A percentile compares a stretch with the other conserved stretches of the same genome.
Evolutionary conservation across 768 basidiomycete genomes (phyloP).

Genomic region (Boletus patriciae): DNA sequence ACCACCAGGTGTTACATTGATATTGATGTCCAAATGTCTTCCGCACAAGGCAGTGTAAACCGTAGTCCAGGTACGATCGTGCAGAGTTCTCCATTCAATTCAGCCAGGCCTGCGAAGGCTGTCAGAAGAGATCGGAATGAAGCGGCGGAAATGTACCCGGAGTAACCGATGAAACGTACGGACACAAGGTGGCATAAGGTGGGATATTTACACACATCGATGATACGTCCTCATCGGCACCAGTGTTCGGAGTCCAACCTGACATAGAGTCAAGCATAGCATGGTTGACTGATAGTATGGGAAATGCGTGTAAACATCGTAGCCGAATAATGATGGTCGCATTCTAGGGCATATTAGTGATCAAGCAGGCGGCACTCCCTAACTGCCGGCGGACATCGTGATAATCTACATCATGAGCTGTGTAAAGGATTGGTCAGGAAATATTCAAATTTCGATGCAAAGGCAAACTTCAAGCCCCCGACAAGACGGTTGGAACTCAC

Average conservation of each 20-base stretch:
- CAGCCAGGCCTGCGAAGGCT: slow-evolving; percentile 8
- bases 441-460: background rate
- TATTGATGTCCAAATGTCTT: background rate
- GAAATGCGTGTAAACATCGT: slow-evolving; percentile 4
- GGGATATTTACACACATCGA: slow-evolving; percentile 19
- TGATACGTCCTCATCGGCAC: slow-evolving; percentile 11
- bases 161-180: slow-evolving; percentile 1
- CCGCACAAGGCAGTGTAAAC: slow-evolving; percentile 12
- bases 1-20: slow-evolving; percentile 2
- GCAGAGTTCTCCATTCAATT: slow-evolving; percentile 3
- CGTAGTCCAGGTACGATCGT: background rate
- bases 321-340: slow-evolving; percentile 4
- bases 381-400: slow-evolving; percentile 88
- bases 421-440: slow-evolving; percentile 15
- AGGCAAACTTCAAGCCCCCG: slow-evolving; percentile 8
- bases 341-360: slow-evolving; percentile 38
- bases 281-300: slow-evolving; percentile 1
- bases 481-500: slow-evolving; percentile 50
- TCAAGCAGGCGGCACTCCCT: slow-evolving; percentile 71
- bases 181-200: slow-evolving; percentile 14
- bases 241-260: slow-evolving; percentile 9
- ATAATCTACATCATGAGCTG: slow-evolving; percentile 98
- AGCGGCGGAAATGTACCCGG: slow-evolving; percentile 11
- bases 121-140: slow-evolving; percentile 10
- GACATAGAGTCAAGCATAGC: slow-evolving; percentile 10